phyloP scores from a whole-genome alignment of 768 basidiomycete genomes.

The Tephrocybe sp. region DNA sequence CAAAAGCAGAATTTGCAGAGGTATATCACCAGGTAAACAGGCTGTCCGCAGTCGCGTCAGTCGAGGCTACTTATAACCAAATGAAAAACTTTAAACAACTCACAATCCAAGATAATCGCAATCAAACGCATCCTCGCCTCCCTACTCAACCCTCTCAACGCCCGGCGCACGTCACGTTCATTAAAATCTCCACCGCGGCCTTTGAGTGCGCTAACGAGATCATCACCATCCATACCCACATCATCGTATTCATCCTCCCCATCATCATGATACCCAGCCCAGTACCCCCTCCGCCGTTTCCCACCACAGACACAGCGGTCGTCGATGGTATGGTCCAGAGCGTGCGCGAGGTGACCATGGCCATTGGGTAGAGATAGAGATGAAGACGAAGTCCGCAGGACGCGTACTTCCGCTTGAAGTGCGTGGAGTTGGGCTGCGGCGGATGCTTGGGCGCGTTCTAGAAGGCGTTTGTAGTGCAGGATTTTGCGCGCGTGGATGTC shows the following conservation, averaged over 20 bases:
- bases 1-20: conserved; percentile 77
- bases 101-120: conserved; percentile 39
- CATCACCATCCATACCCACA: conserved; percentile 30
- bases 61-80: background rate
- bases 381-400: conserved; percentile 48
- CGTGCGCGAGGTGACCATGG: conserved; percentile 15
- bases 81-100: conserved; percentile 25
- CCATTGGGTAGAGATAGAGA: conserved; percentile 16
- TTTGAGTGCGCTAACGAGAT: conserved; percentile 42
- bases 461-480: conserved; percentile 71
- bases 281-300: conserved; percentile 60
- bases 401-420: conserved; percentile 74
- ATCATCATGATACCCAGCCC: conserved; percentile 64
- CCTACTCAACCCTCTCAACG: conserved; percentile 54
- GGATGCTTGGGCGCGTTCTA: conserved; percentile 77
- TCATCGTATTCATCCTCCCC: conserved; percentile 36
- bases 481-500: conserved; percentile 53
- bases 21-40: conserved; percentile 81
- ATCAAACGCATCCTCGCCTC: conserved; percentile 61
- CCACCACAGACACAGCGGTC: conserved; percentile 56
- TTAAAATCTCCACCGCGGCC: conserved; percentile 52
- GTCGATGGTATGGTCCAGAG: conserved; percentile 19
- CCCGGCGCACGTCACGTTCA: conserved; percentile 68
- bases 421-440: conserved; percentile 83
- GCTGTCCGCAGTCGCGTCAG: conserved; percentile 35